Evolutionary conservation across 805 yeast genomes (phyloP), one percentile per base, ranked within the genome.

Genomic region (Cyberlindnera veronae): DNA sequence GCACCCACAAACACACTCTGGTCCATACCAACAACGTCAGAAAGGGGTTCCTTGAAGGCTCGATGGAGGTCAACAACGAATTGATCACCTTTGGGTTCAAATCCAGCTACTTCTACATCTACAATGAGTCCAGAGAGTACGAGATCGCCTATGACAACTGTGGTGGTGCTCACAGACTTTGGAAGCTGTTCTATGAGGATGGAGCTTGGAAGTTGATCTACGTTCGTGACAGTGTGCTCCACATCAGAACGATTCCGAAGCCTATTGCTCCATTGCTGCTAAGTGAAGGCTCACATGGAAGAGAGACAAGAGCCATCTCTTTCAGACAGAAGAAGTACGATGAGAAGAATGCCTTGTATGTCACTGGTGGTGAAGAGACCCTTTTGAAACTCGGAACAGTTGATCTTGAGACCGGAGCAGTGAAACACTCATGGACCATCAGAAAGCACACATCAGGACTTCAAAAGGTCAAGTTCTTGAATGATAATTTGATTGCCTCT

Each of bases 331-430:
- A 46, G 7, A 46, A 40, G 3, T 24, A 36, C 9, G 58, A 60
- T 7, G 36, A 46, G 0, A 34, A 22, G 1, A 60, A 62, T 35
- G 63, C 63, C 0, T 52, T 84, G 4, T 55, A 88, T 16, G 72
- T 86, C 23, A 79, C 91, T 5, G 98, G 88, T 5, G 81, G 96
- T 0, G 99, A 93, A 59, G 99, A 93, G 56, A 84, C 97, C 0
- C 74, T 87, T 0, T 63, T 93, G 5, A 74, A 77, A 44, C 48
- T 91, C n/a, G 74, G 81, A 3, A 53, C 64, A 22, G 42, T 64
- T 3, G 41, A 59, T 38, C 34, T 40, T 13, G 31, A 17, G 1
- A 51, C 54, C 16, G 87, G 88, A 1, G 44, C 50, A 0, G 47
- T 84, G 2, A 52, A 55, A 8, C 71, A 69, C 27, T 63, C 61